Evolutionary conservation across 805 yeast species (phyloP).

Genomic region (Sungouiozyma ichnusensis): DNA sequence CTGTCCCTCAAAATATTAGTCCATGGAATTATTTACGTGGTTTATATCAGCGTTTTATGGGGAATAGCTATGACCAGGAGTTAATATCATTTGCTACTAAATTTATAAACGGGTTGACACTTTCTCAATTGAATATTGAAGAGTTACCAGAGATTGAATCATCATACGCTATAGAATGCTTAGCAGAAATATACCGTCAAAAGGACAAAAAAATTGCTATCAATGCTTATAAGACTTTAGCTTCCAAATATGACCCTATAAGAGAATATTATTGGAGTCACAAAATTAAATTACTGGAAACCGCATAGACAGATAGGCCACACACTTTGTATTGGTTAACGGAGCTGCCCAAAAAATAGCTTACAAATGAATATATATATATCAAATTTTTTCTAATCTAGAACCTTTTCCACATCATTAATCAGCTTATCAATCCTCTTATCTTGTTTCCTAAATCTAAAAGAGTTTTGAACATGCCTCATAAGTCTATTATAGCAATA

Average conservation of each 20-base stretch:
- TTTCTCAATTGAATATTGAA: constrained; percentile 6
- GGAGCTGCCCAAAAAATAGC: not conserved
- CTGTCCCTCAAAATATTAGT: constrained; percentile 73
- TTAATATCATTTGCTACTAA: constrained; percentile 37
- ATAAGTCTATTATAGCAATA: constrained; percentile 41
- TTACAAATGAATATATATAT: not conserved
- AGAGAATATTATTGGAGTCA: constrained; percentile 54
- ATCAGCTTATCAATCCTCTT: constrained; percentile 14
- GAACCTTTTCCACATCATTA: constrained; percentile 4
- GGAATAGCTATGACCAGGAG: constrained; percentile 24
- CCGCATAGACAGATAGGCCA: not conserved
- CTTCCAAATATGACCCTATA: constrained; percentile 47
- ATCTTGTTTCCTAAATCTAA: constrained; percentile 34
- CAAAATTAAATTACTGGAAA: constrained; percentile 21
- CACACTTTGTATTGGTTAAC: not conserved
- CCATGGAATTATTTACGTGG: constrained; percentile 79
- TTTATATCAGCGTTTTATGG: constrained; percentile 30
- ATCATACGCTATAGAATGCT: constrained; percentile 52
- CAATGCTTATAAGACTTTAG: constrained; percentile 42
- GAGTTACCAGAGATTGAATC: constrained; percentile 32
- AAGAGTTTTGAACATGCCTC: constrained; percentile 35
- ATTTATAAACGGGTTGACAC: constrained; percentile 28
- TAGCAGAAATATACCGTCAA: constrained; percentile 41
- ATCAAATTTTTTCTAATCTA: not conserved
- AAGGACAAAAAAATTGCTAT: constrained; percentile 29